Evolutionary conservation across 148 eudicot genomes (phyloP), one percentile per base, ranked within the genome.

Genomic region (Spergularia bocconei): DNA sequence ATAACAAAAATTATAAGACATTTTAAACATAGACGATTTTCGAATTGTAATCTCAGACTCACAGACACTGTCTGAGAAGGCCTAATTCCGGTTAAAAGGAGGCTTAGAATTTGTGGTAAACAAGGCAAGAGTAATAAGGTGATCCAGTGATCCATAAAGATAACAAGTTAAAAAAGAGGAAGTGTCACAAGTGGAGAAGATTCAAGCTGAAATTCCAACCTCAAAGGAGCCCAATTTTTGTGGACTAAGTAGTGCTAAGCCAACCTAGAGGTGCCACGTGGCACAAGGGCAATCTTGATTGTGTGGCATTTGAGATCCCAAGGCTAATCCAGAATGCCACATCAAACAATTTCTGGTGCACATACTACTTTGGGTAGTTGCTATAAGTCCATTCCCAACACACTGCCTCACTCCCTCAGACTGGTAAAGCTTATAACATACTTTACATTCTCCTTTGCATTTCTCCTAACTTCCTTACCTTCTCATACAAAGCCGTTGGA

Each of bases 241-340:
- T 53, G 39, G 20, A 6, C 33, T 19, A 23, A 36, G 53, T 62
- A 61, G 74, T 36, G 39, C 19, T 53, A 29, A 74, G 58, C 54
- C 73, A 84, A 83, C 61, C 67, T 21, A 11, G 0, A 17, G 0
- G 0, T 6, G 93, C 88, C 98, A 93, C 87, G 91, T 87, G 93
- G 86, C 87, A 66, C 5, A 0, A 68, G 29, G 16, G 79, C 78
- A 85, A 93, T 93, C 98, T 85, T 82, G 81, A 85, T 73, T 90
- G 88, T 90, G 96, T 93, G 98, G 98, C 83, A 73, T 74, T 77
- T 77, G 57, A 8, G 74, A 67, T 64, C 70, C 48, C 65, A 75
- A 86, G 74, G 72, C 89, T 81, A 82, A 88, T 88, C 97, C 84
- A 78, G 63, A 57, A 61, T 62, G 64, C 48, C 41, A 77, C 67